These are phyloP conservation scores for Suhomyces guaymorum DNA, from an alignment of 1,139 yeast species.

Conservation along the genomic window DNA sequence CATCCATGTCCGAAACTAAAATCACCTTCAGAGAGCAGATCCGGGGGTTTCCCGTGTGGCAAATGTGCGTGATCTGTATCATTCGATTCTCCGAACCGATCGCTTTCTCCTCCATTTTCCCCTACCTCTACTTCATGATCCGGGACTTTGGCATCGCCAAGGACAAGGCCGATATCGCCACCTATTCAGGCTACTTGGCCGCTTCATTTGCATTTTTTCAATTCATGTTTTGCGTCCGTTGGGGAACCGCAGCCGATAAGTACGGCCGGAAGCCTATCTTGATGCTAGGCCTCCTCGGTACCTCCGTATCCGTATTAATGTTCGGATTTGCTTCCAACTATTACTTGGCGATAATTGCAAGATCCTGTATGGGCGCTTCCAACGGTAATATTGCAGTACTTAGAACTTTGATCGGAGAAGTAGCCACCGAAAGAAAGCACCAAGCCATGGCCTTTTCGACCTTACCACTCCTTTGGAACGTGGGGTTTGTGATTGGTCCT, in stretches of 20 bases:
- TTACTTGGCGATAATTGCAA: constrained; percentile 35
- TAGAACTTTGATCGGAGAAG: constrained; percentile 40
- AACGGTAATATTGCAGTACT: constrained; percentile 42
- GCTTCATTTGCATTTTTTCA: constrained; percentile 40
- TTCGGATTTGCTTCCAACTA: constrained; percentile 40
- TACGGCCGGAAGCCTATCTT: constrained; percentile 37
- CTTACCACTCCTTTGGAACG: constrained; percentile 36
- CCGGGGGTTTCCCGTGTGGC: constrained; percentile 37
- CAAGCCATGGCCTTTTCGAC: constrained; percentile 41
- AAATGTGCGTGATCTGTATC: constrained; percentile 34
- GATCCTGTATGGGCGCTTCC: constrained; percentile 36
- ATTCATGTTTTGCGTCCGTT: constrained; percentile 37
- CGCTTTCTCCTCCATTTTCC: constrained; percentile 42
- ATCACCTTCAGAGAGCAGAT: constrained; percentile 25
- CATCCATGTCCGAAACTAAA: constrained; percentile 5
- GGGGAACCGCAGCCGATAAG: constrained; percentile 37
- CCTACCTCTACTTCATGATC: constrained; percentile 43
- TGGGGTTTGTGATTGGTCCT: constrained; percentile 40
- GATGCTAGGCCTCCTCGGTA: constrained; percentile 34
- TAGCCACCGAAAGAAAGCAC: constrained; percentile 37
- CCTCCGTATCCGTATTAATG: constrained; percentile 28
- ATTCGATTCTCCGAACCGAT: constrained; percentile 41
- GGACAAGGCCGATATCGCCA: constrained; percentile 36
- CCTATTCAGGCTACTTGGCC: constrained; percentile 40
- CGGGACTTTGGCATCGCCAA: constrained; percentile 38